A percentile compares a stretch with the other conserved stretches of the same genome.
phyloP scores from a whole-genome alignment of 2,329 filamentous ascomycete genomes.

The Ophiobolus disseminans region DNA sequence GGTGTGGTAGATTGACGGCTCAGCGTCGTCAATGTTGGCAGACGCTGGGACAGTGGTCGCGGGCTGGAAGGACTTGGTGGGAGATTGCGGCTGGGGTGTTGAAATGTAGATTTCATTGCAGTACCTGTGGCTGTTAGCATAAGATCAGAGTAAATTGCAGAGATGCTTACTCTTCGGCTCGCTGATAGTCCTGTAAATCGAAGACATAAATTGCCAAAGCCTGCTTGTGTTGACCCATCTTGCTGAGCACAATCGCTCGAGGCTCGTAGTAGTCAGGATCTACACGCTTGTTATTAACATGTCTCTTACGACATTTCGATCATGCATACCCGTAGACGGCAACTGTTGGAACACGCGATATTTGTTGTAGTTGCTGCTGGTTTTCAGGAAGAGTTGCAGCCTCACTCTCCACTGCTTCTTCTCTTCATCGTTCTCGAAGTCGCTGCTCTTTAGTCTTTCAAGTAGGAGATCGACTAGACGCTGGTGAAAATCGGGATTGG shows the following conservation, averaged over 20 bases:
- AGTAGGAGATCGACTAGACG: conserved; percentile 77
- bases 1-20: conserved; percentile 87
- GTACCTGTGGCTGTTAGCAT: conserved; percentile 63
- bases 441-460: conserved; percentile 55
- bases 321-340: conserved; percentile 73
- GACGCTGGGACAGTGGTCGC: conserved; percentile 40
- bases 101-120: conserved; percentile 84
- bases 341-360: conserved; percentile 78
- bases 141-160: background rate
- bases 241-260: conserved; percentile 87
- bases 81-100: conserved; percentile 20
- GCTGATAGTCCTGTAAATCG: conserved; percentile 82
- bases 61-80: conserved; percentile 51
- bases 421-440: conserved; percentile 45
- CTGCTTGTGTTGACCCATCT: conserved; percentile 94
- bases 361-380: conserved; percentile 81
- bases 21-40: conserved; percentile 60
- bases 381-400: conserved; percentile 76
- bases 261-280: conserved; percentile 88
- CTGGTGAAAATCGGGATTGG: conserved; percentile 87
- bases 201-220: conserved; percentile 98
- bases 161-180: conserved; percentile 80
- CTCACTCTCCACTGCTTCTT: conserved; percentile 63
- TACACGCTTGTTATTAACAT: conserved; percentile 45
- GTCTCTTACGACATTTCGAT: too few relatives aligned